phyloP scores from a whole-genome alignment of 225 moss, liverwort and hornwort genomes.

The Ulota crispa region DNA sequence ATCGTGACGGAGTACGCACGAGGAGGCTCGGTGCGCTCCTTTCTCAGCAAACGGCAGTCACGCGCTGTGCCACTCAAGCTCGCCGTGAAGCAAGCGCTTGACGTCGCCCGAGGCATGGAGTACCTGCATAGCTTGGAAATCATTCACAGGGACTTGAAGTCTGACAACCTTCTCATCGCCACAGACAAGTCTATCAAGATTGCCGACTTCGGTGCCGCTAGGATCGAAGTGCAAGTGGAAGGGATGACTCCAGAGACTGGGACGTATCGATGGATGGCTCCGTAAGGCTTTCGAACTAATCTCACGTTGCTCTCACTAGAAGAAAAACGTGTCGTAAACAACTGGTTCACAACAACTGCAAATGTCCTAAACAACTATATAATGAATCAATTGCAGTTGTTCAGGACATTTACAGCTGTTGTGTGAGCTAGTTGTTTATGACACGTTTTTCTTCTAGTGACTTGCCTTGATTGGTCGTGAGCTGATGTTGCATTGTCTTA shows the following conservation, averaged over 20 bases:
- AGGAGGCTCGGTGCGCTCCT: constrained; percentile 95
- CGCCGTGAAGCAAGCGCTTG: constrained; percentile 98
- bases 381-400: too few relatives aligned
- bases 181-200: constrained; percentile 99
- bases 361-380: too few relatives aligned
- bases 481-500: neutral
- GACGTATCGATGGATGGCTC: constrained; percentile 99
- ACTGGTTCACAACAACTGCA: too few relatives aligned
- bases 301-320: too few relatives aligned
- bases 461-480: too few relatives aligned
- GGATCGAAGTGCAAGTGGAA: constrained; percentile 98
- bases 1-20: constrained; percentile 97
- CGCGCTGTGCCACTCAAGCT: constrained; percentile 92
- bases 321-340: too few relatives aligned
- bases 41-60: constrained; percentile 81
- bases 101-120: constrained; percentile 96
- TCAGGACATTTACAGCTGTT: too few relatives aligned
- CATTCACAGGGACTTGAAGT: constrained; percentile 96
- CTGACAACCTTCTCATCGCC: constrained; percentile 93
- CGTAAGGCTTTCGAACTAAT: constrained; percentile 54
- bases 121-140: constrained; percentile 95
- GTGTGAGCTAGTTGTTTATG: too few relatives aligned
- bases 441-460: too few relatives aligned
- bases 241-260: constrained; percentile 99
- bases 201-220: constrained; percentile 96